Conservation (phyloP, 176 grass and related monocot species). For the Canna indica region DNA sequence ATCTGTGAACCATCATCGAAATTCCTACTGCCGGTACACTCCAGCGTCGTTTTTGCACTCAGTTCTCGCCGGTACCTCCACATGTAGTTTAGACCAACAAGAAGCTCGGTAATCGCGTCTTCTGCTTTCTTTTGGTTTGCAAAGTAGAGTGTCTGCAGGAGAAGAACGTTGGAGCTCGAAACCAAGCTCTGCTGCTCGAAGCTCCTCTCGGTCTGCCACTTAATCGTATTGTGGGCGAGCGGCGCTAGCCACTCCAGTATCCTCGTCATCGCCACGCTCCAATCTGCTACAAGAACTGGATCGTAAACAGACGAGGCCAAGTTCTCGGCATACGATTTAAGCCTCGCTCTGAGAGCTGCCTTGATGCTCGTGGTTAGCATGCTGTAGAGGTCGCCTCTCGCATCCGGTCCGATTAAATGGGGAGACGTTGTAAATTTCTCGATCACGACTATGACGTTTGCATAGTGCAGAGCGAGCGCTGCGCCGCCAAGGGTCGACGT, state of each 20-base stretch:
- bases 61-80: conserved; percentile 49
- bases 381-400: conserved; percentile 54
- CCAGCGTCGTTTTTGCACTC: conserved; percentile 19
- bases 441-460: conserved; percentile 55
- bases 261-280: conserved; percentile 41
- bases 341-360: conserved; percentile 36
- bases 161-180: conserved; percentile 29
- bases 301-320: conserved; percentile 19
- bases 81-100: conserved; percentile 53
- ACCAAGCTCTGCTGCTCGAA: conserved; percentile 46
- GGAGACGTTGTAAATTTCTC: conserved; percentile 48
- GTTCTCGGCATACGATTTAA: conserved; percentile 20
- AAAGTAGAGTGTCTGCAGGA: conserved; percentile 78
- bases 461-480: conserved; percentile 52
- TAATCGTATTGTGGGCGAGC: conserved; percentile 63
- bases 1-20: conserved; percentile 8
- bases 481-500: conserved; percentile 38
- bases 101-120: conserved; percentile 51
- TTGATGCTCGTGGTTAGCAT: conserved; percentile 49
- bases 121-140: conserved; percentile 56
- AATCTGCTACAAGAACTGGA: conserved; percentile 39
- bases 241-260: conserved; percentile 67
- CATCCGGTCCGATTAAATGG: conserved; percentile 41
- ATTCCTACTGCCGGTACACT: conserved; percentile 18
- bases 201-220: conserved; percentile 62